Evolutionary conservation across 306 rosid genomes (phyloP).

Genomic region (Vigna unguiculata): DNA sequence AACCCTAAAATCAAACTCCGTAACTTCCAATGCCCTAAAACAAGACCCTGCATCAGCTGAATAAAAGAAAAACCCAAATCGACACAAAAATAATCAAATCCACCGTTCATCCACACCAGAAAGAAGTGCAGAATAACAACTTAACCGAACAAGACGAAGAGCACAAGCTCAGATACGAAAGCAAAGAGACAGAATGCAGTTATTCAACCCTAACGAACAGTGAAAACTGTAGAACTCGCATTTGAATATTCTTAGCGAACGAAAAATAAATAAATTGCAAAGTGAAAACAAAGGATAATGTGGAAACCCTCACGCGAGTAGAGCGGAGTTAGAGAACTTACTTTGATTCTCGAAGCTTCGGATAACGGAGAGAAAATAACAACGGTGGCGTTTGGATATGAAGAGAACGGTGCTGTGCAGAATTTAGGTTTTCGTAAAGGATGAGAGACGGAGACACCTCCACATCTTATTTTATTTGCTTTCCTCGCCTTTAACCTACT

Average conservation of each 20-base stretch:
- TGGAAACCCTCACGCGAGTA: slow-evolving; percentile 27
- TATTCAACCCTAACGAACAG: background rate
- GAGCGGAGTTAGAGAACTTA: slow-evolving; percentile 27
- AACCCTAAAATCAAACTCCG: slow-evolving; percentile 25
- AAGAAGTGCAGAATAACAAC: background rate
- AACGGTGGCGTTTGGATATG: background rate
- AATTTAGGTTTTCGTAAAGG: slow-evolving; percentile 38
- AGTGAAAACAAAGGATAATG: background rate
- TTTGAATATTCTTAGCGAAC: background rate
- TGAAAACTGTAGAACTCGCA: background rate
- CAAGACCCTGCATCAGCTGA: background rate
- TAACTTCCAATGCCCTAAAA: slow-evolving; percentile 13
- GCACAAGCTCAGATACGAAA: background rate
- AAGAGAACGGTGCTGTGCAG: background rate
- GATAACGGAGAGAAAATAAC: background rate
- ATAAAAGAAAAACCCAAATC: background rate
- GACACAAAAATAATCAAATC: background rate
- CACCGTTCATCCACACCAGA: background rate
- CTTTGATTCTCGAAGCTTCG: slow-evolving; percentile 30
- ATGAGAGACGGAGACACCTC: background rate
- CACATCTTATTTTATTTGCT: background rate
- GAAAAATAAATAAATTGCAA: background rate
- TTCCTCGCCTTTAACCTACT: slow-evolving; percentile 11
- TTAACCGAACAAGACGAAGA: background rate
- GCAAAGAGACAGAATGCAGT: background rate